Base-by-base conservation (phyloP, 139 green algal species). In the Spirogloea muscicola region DNA sequence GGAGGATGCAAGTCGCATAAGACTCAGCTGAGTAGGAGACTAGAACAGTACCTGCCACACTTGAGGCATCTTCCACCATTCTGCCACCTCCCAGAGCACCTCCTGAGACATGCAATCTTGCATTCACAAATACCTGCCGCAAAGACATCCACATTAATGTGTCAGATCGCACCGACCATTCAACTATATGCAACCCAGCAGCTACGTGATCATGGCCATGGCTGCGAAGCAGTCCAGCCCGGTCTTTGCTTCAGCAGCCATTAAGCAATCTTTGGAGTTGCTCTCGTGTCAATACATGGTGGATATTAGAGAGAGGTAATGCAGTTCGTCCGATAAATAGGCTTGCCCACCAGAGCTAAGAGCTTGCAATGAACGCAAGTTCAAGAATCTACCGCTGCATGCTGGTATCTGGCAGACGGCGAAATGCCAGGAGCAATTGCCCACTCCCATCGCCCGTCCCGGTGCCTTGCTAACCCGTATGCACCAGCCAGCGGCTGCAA, bases 371-470 rank as follows among this genome's bases (percentile, higher is more conserved):
- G n/a, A n/a, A n/a, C n/a, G n/a, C n/a, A n/a, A n/a, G n/a, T n/a
- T n/a, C n/a, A n/a, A n/a, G n/a, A n/a, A n/a, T n/a, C n/a, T 37
- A 79, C 91, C 3, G 91, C 89, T 1, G 88, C 89, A 76, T 99
- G 94, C 85, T 99, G 94, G 80, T 98, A 99, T 43, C 94, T 80
- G 0, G 89, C 85, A 0, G 86, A 87, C 1, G 94, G 94, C 86
- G 97, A 95, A 55, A 82, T 80, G 16, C 92, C 94, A 7, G 94
- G 94, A 1, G 94, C 94, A n/a, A 88, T 85, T 36, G 95, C 92
- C 94, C 94, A 99, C 84, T 98, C 94, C 94, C 94, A 99, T 40
- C 94, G 88, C 21, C 94, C 94, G 76, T 99, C 94, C 1, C 94
- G 77, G 67, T 99, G 94, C n/a, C 94, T 73, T 1, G 93, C 93